Percentiles rank a stretch among this genome's conserved stretches.
phyloP scores from a whole-genome alignment of 106 monocot species.

The Triglochin maritima region DNA sequence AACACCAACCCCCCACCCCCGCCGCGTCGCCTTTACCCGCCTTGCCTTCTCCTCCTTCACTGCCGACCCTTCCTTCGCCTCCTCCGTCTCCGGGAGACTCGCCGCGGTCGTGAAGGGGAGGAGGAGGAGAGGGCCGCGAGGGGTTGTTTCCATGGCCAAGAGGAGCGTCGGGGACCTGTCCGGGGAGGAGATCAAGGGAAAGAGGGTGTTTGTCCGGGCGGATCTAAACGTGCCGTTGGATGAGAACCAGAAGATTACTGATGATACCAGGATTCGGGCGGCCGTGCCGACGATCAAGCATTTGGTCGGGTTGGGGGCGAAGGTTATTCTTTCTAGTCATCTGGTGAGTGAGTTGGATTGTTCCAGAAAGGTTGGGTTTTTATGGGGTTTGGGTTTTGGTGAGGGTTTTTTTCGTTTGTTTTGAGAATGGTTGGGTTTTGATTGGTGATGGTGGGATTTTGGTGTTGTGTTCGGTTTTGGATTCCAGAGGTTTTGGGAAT shows the following conservation, averaged over 20 bases:
- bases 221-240: constrained; percentile 92
- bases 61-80: constrained; percentile 24
- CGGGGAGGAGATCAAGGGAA: constrained; percentile 60
- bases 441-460: too few species aligned
- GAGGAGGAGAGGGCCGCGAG: constrained; percentile 30
- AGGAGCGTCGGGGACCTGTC: constrained; percentile 78
- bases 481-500: too few species aligned
- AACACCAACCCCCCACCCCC: constrained; percentile 1
- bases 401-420: too few species aligned
- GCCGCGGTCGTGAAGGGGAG: constrained; percentile 19
- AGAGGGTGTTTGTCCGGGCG: constrained; percentile 70
- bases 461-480: too few species aligned
- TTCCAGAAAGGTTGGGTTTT: too few species aligned
- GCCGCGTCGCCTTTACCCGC: constrained; percentile 1
- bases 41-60: constrained; percentile 31
- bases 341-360: constrained; percentile 31
- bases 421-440: too few species aligned
- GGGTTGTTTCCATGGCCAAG: constrained; percentile 76
- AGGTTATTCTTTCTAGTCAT: constrained; percentile 83
- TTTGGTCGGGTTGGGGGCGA: constrained; percentile 64
- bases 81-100: constrained; percentile 21
- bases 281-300: constrained; percentile 91
- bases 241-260: constrained; percentile 76
- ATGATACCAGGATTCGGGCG: constrained; percentile 85
- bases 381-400: too few species aligned